These are phyloP conservation scores for Backusella parvicylindrica DNA, from an alignment of 192 early-diverging fungal species.

Conservation along the genomic window DNA sequence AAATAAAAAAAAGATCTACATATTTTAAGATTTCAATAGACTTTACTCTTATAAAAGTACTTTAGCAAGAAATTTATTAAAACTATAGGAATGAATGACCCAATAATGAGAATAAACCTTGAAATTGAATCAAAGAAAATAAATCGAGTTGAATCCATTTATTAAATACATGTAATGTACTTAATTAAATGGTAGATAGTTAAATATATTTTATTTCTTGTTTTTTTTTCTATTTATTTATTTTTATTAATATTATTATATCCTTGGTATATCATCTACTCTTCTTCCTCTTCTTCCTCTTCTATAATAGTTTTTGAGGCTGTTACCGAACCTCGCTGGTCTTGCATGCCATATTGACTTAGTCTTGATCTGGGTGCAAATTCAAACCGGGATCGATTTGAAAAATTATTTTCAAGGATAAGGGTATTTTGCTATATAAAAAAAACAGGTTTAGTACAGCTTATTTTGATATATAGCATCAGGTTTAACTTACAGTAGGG, in stretches of 20 bases:
- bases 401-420: neutral
- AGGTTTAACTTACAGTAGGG: neutral
- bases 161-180: neutral
- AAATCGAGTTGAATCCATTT: neutral
- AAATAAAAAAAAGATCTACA: too few species aligned
- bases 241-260: neutral
- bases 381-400: constrained; percentile 22
- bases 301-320: constrained; percentile 25
- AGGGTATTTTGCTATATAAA: neutral
- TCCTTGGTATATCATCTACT: constrained; percentile 11
- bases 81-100: neutral
- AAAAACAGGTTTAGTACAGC: too few species aligned
- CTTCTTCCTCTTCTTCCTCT: constrained; percentile 39
- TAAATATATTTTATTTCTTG: neutral
- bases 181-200: neutral
- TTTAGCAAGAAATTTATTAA: neutral
- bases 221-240: neutral
- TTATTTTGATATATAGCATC: too few species aligned
- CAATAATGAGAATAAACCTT: neutral
- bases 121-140: neutral
- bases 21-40: too few species aligned
- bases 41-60: too few species aligned
- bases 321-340: constrained; percentile 1
- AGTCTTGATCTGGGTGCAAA: constrained; percentile 25
- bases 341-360: constrained; percentile 25